Evolutionary conservation across 2,329 filamentous ascomycete species (phyloP).

Genomic region (Lasiodiplodia citricola): DNA sequence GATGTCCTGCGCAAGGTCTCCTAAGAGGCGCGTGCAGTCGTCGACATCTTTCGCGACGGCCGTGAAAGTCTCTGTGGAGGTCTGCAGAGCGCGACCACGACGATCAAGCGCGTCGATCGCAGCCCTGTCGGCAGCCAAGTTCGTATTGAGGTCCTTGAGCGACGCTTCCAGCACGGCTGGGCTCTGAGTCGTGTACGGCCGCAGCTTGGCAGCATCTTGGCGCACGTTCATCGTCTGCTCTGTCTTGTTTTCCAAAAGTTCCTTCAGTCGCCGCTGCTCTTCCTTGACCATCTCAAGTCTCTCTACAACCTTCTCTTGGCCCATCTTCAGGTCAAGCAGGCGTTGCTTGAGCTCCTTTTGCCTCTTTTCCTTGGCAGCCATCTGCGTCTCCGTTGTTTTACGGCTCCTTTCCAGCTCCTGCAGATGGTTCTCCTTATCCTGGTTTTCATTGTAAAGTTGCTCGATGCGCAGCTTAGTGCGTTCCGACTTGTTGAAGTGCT

Average conservation of each 20-base stretch:
- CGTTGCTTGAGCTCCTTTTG: constrained; percentile 87
- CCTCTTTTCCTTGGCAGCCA: constrained; percentile 81
- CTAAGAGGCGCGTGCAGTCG: constrained; percentile 84
- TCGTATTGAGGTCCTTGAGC: constrained; percentile 80
- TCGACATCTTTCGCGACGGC: constrained; percentile 85
- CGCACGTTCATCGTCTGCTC: constrained; percentile 72
- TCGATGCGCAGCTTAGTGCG: constrained; percentile 87
- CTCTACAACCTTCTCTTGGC: constrained; percentile 81
- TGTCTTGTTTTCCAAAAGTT: constrained; percentile 72
- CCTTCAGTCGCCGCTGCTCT: constrained; percentile 78
- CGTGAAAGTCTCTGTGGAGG: constrained; percentile 85
- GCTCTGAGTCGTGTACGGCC: constrained; percentile 90
- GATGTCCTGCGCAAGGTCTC: constrained; percentile 84
- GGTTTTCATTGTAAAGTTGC: constrained; percentile 81
- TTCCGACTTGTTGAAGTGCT: constrained; percentile 91
- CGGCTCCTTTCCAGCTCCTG: constrained; percentile 82
- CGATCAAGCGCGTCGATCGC: constrained; percentile 89
- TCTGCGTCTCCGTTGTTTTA: constrained; percentile 78
- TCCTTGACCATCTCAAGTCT: constrained; percentile 82
- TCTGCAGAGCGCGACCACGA: constrained; percentile 86
- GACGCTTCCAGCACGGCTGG: constrained; percentile 82
- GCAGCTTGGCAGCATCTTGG: constrained; percentile 86
- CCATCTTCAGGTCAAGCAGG: constrained; percentile 78
- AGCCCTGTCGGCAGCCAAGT: constrained; percentile 75
- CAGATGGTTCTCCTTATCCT: constrained; percentile 80